A percentile compares a stretch with the other conserved stretches of the same genome.
phyloP scores from a whole-genome alignment of 2,329 filamentous ascomycete species.

The Diplodia mutila region DNA sequence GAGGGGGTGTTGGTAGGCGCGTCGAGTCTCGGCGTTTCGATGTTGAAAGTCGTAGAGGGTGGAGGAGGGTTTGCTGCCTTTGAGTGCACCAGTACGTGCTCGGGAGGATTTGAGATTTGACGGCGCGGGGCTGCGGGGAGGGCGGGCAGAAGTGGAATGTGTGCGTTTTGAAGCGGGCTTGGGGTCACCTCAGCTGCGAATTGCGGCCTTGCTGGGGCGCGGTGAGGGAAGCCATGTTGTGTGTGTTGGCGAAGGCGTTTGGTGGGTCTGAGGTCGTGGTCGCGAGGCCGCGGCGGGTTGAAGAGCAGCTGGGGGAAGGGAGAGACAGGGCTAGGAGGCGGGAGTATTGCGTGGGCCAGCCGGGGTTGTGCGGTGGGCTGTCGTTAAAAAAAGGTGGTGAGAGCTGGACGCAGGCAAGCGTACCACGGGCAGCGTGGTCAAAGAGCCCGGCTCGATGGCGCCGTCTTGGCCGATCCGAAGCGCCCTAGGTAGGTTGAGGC shows the following conservation, averaged over 20 bases:
- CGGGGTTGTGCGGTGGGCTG: slow-evolving; percentile 14
- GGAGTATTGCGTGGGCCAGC: slow-evolving; percentile 10
- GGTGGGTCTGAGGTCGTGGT: slow-evolving; percentile 8
- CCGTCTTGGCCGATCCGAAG: slow-evolving; percentile 2
- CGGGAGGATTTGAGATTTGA: background rate
- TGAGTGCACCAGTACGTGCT: background rate
- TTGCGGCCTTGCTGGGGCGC: slow-evolving; percentile 14
- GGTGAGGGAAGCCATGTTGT: slow-evolving; percentile 16
- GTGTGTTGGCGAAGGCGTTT: slow-evolving; percentile 6
- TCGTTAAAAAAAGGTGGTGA: slow-evolving; percentile 24
- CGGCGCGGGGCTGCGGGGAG: background rate
- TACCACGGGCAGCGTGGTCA: slow-evolving; percentile 20
- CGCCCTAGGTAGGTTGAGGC: background rate
- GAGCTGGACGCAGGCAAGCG: slow-evolving; percentile 20
- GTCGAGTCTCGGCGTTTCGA: background rate
- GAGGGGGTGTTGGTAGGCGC: background rate
- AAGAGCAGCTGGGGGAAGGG: background rate
- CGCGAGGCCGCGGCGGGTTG: background rate
- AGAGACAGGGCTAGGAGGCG: slow-evolving; percentile 9
- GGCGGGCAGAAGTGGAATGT: background rate
- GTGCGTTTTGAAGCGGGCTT: background rate
- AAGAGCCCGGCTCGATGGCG: slow-evolving; percentile 11
- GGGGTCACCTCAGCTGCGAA: slow-evolving; percentile 16
- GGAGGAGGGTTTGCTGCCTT: background rate
- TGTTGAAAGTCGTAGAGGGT: background rate